Evolutionary conservation across 1,139 yeast species (phyloP).

Genomic region (Zhuliangozyma blackwelliae): DNA sequence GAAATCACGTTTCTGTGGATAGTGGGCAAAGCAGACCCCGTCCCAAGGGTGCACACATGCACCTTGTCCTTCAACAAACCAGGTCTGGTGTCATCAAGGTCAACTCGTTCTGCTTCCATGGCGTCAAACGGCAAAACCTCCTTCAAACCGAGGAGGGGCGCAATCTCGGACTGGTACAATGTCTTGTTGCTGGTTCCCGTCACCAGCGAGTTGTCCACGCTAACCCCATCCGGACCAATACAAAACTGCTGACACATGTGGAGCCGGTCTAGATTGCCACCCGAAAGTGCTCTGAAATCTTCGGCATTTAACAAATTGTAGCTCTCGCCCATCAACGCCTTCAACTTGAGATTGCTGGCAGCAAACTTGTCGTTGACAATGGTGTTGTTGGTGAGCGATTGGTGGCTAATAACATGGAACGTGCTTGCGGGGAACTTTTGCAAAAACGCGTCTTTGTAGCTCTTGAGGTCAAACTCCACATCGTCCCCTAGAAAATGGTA

Average conservation of each 20-base stretch:
- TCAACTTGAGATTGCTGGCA: constrained; percentile 50
- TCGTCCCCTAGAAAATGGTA: constrained; percentile 74
- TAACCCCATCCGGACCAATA: constrained; percentile 22
- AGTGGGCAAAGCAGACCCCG: constrained; percentile 92
- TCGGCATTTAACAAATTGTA: constrained; percentile 48
- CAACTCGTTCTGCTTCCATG: constrained; percentile 2
- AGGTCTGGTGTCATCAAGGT: constrained; percentile 9
- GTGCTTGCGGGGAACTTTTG: constrained; percentile 46
- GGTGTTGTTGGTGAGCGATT: constrained; percentile 55
- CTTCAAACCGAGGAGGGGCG: constrained; percentile 19
- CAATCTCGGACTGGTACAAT: constrained; percentile 40
- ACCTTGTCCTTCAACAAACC: constrained; percentile 46
- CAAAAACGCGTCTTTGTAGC: constrained; percentile 42
- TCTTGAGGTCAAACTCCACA: constrained; percentile 45
- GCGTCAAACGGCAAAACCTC: constrained; percentile 2
- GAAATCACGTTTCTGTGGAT: constrained; percentile 81
- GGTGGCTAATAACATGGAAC: constrained; percentile 69
- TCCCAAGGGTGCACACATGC: constrained; percentile 78
- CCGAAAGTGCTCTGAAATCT: constrained; percentile 16
- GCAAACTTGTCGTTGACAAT: constrained; percentile 57
- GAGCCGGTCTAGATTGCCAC: constrained; percentile 16
- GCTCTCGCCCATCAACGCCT: constrained; percentile 46
- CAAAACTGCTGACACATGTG: constrained; percentile 30
- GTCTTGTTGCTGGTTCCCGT: constrained; percentile 32
- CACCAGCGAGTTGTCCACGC: constrained; percentile 17